Evolutionary conservation across 768 basidiomycete species (phyloP).

Genomic region (Suillus sp.): DNA sequence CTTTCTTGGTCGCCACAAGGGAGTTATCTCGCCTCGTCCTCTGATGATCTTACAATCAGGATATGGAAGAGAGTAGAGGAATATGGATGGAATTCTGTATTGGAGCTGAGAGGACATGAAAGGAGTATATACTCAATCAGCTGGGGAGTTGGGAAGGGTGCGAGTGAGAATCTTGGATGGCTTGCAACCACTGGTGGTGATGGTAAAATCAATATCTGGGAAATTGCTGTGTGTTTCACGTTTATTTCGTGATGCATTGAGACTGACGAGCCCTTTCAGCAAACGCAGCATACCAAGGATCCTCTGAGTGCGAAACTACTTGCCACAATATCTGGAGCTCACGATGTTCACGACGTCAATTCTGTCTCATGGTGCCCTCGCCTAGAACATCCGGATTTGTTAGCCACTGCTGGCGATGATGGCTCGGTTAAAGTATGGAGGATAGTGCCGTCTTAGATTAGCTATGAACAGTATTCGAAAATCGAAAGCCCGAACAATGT

Average conservation of each 20-base stretch:
- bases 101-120: conserved; percentile 64
- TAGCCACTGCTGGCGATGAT: conserved; percentile 89
- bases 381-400: conserved; percentile 58
- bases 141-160: conserved; percentile 56
- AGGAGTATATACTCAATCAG: conserved; percentile 80
- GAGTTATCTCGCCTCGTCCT: conserved; percentile 81
- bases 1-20: conserved; percentile 80
- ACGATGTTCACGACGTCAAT: conserved; percentile 87
- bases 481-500: too few species aligned
- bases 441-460: conserved; percentile 28
- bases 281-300: conserved; percentile 12
- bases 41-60: conserved; percentile 81
- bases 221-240: conserved; percentile 53
- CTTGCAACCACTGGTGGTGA: conserved; percentile 87
- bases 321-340: conserved; percentile 61
- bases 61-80: conserved; percentile 77
- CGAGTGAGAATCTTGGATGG: conserved; percentile 62
- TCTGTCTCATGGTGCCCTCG: conserved; percentile 81
- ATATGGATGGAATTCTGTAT: conserved; percentile 63
- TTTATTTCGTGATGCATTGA: not conserved
- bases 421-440: conserved; percentile 82
- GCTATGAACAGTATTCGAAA: too few species aligned
- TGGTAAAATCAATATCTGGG: conserved; percentile 81
- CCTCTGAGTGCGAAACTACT: conserved; percentile 49
- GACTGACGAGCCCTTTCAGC: conserved; percentile 10